Conservation (phyloP, 805 yeast genomes). For the Teunomyces tritomae region DNA sequence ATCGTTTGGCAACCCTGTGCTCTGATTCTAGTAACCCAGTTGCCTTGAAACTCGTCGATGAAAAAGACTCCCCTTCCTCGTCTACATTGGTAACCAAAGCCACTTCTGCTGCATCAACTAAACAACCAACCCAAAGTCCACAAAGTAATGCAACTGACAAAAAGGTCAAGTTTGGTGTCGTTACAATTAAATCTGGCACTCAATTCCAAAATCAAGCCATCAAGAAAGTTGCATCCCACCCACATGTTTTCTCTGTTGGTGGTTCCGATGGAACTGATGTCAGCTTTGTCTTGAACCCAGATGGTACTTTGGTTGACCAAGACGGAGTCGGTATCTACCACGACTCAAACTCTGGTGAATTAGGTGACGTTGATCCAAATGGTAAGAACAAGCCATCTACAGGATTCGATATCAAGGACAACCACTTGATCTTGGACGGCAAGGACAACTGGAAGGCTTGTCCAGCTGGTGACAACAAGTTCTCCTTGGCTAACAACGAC, state of each 20-base stretch:
- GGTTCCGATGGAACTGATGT: slow-evolving; percentile 28
- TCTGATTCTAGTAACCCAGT: slow-evolving; percentile 9
- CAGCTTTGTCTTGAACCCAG: slow-evolving; percentile 22
- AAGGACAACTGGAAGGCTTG: slow-evolving; percentile 38
- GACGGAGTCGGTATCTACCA: slow-evolving; percentile 28
- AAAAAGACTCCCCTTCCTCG: not conserved
- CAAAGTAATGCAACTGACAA: slow-evolving; percentile 3
- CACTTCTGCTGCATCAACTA: slow-evolving; percentile 1
- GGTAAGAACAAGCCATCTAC: slow-evolving; percentile 31
- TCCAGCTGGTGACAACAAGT: slow-evolving; percentile 27
- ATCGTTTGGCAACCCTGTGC: slow-evolving; percentile 7
- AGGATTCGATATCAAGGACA: slow-evolving; percentile 39
- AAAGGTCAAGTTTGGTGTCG: slow-evolving; percentile 15
- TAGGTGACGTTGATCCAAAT: slow-evolving; percentile 31
- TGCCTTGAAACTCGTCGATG: slow-evolving; percentile 7
- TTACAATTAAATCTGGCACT: slow-evolving; percentile 24
- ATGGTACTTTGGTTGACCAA: slow-evolving; percentile 29
- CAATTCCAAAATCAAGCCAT: slow-evolving; percentile 23
- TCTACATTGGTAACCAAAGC: not conserved
- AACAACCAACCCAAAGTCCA: not conserved
- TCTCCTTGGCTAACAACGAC: slow-evolving; percentile 23
- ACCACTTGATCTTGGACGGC: slow-evolving; percentile 35
- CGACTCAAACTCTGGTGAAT: slow-evolving; percentile 29
- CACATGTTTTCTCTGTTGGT: slow-evolving; percentile 34
- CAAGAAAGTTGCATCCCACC: slow-evolving; percentile 28